phyloP scores from a whole-genome alignment of 331 rosid genomes.

The Malus hybrid region DNA sequence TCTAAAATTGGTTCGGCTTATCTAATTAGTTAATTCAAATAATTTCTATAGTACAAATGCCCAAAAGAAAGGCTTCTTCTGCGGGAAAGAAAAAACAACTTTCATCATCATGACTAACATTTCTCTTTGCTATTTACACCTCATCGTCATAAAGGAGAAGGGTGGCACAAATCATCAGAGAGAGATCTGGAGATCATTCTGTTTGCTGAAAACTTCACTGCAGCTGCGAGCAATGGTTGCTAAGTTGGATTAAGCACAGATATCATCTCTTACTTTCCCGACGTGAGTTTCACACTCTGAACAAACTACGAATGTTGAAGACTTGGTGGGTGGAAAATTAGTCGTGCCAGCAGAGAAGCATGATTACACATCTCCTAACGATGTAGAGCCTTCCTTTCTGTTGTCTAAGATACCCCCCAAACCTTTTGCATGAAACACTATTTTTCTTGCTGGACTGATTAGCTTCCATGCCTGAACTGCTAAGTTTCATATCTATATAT shows the following conservation, averaged over 20 bases:
- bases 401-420: constrained; percentile 63
- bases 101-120: neutral
- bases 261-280: neutral
- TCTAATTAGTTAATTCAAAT: too few species aligned
- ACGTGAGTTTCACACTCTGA: neutral
- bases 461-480: constrained; percentile 14
- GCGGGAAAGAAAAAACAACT: neutral
- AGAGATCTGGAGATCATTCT: neutral
- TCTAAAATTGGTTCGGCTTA: neutral
- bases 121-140: constrained; percentile 42
- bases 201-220: neutral
- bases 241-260: neutral
- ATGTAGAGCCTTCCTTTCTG: constrained; percentile 82
- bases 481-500: neutral
- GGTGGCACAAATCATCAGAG: neutral
- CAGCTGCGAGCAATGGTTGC: neutral
- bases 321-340: neutral
- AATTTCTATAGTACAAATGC: neutral
- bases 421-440: constrained; percentile 52
- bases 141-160: neutral
- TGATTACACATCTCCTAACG: constrained; percentile 72
- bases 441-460: constrained; percentile 32
- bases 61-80: neutral
- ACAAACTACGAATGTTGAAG: neutral
- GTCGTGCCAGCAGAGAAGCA: constrained; percentile 93